These are phyloP conservation scores for Agaricus sinodeliciosus DNA, from an alignment of 768 basidiomycete genomes.

Conservation along the genomic window DNA sequence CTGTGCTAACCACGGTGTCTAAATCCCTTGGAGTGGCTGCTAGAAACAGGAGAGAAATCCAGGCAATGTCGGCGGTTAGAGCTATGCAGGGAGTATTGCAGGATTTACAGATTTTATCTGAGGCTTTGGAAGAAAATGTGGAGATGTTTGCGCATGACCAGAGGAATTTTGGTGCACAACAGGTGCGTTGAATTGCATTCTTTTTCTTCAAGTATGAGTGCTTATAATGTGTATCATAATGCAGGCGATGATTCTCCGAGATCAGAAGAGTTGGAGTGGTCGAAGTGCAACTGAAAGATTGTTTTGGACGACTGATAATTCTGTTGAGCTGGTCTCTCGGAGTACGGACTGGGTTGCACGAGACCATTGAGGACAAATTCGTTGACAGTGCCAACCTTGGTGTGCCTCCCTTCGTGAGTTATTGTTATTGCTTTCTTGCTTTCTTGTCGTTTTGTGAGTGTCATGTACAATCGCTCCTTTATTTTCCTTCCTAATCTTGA, in stretches of 20 bases:
- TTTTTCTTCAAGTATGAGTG: neutral
- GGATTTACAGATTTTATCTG: slow-evolving; percentile 81
- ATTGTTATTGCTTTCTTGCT: slow-evolving; percentile 7
- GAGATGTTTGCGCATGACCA: slow-evolving; percentile 92
- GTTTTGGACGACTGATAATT: slow-evolving; percentile 91
- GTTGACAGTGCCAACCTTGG: neutral
- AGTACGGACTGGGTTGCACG: slow-evolving; percentile 84
- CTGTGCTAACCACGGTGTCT: slow-evolving; percentile 80
- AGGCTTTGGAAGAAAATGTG: slow-evolving; percentile 87
- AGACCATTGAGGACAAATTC: slow-evolving; percentile 31
- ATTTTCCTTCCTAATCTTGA: slow-evolving; percentile 3
- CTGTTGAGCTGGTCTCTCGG: slow-evolving; percentile 78
- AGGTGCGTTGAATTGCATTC: slow-evolving; percentile 41
- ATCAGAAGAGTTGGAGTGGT: slow-evolving; percentile 94
- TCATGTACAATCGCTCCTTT: slow-evolving; percentile 2
- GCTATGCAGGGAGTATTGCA: slow-evolving; percentile 81
- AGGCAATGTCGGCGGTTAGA: slow-evolving; percentile 66
- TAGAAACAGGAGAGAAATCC: slow-evolving; percentile 72
- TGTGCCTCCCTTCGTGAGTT: slow-evolving; percentile 8
- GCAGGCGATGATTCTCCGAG: slow-evolving; percentile 92
- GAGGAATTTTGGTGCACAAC: slow-evolving; percentile 94
- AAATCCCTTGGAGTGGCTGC: slow-evolving; percentile 43
- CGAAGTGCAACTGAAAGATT: slow-evolving; percentile 85
- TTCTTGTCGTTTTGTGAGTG: slow-evolving; percentile 2
- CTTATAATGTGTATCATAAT: slow-evolving; percentile 2